Conservation (phyloP, 176 grass and related monocot genomes). For the Oryza meridionalis region DNA sequence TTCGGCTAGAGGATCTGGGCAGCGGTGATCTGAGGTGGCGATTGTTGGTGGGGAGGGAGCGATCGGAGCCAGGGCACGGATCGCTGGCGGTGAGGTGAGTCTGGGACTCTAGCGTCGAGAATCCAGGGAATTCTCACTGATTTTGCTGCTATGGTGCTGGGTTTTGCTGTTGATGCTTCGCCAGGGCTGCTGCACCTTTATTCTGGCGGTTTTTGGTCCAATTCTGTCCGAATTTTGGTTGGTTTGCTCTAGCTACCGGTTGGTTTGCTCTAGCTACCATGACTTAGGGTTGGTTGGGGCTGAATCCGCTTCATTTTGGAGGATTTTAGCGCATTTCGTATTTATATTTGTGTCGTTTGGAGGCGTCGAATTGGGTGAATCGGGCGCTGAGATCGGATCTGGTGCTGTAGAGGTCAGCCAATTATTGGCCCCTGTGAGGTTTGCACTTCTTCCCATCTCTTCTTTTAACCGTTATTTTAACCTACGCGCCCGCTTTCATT, state of each 20-base stretch:
- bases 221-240: constrained; percentile 21
- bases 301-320: constrained; percentile 11
- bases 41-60: not conserved
- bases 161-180: not conserved
- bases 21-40: constrained; percentile 34
- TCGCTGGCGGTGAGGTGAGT: constrained; percentile 56
- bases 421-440: constrained; percentile 24
- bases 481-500: constrained; percentile 45
- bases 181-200: not conserved
- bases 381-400: constrained; percentile 50
- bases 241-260: constrained; percentile 10
- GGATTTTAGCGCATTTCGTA: constrained; percentile 18
- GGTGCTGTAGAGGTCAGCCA: constrained; percentile 18
- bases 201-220: not conserved
- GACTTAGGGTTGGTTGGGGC: not conserved
- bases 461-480: constrained; percentile 57
- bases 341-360: not conserved
- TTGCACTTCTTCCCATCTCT: constrained; percentile 14
- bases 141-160: not conserved
- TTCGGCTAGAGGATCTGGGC: constrained; percentile 36
- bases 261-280: not conserved
- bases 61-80: constrained; percentile 41
- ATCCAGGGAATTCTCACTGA: constrained; percentile 35
- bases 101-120: not conserved
- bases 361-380: constrained; percentile 25